A percentile compares a stretch with the other conserved stretches of the same genome.
Evolutionary conservation across 2,329 filamentous ascomycete species (phyloP).

Genomic region (Fusarium irregulare): DNA sequence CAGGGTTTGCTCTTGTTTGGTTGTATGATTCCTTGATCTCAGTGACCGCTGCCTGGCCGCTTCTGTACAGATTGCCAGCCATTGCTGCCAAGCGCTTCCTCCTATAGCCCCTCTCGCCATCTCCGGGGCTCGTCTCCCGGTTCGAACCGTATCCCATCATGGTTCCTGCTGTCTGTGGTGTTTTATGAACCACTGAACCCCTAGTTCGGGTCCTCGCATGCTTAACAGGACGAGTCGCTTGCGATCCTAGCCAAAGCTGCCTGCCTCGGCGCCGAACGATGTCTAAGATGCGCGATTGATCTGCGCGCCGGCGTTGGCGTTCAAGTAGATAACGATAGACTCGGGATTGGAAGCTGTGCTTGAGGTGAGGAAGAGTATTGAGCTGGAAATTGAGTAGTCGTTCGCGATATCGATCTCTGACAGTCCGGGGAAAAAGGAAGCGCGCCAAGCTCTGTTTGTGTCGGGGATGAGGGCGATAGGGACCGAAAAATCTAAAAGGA

Average conservation of each 20-base stretch:
- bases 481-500: constrained; percentile 56
- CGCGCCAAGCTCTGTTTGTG: constrained; percentile 66
- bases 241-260: constrained; percentile 59
- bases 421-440: constrained; percentile 74
- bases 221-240: constrained; percentile 44
- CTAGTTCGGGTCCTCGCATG: constrained; percentile 50
- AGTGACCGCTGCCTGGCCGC: constrained; percentile 66
- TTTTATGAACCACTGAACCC: constrained; percentile 46
- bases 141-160: constrained; percentile 48
- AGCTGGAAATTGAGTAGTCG: constrained; percentile 77
- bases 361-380: constrained; percentile 78
- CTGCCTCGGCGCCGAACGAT: constrained; percentile 55
- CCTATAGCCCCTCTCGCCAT: constrained; percentile 74
- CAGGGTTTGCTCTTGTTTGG: constrained; percentile 58
- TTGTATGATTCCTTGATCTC: constrained; percentile 70
- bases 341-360: constrained; percentile 76
- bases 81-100: constrained; percentile 80
- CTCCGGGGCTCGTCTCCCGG: constrained; percentile 43
- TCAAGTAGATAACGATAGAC: constrained; percentile 80
- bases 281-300: constrained; percentile 61
- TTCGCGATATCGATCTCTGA: constrained; percentile 71
- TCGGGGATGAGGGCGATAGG: constrained; percentile 52
- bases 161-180: constrained; percentile 43
- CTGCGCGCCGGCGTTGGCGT: constrained; percentile 67
- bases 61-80: constrained; percentile 68